Percentiles rank a stretch among this genome's conserved stretches.
These are phyloP conservation scores for Leishmania turanica DNA, from an alignment of 208 protist genomes.

Conservation along the genomic window DNA sequence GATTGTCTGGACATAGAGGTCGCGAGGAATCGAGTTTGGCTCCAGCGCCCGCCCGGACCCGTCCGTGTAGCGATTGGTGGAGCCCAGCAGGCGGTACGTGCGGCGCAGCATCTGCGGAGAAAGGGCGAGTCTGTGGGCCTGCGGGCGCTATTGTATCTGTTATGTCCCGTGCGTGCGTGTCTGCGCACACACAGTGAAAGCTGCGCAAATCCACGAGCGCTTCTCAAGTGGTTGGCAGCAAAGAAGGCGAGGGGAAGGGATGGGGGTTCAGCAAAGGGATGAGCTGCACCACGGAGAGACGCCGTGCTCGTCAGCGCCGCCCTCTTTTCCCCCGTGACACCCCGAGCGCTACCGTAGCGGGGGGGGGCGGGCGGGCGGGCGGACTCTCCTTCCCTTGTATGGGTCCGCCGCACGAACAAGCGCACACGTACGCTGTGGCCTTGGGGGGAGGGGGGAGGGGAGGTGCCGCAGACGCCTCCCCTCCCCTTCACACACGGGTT, in stretches of 20 bases:
- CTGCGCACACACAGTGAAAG: background rate
- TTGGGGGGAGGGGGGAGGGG: background rate
- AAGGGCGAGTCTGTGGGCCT: background rate
- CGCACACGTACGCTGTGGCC: background rate
- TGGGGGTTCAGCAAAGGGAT: background rate
- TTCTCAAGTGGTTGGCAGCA: conserved; percentile 12
- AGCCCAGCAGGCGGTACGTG: conserved; percentile 43
- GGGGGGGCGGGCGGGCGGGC: background rate
- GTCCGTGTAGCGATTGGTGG: conserved; percentile 91
- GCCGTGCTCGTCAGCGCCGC: background rate
- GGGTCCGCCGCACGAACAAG: background rate
- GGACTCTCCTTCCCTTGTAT: background rate
- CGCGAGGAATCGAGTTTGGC: conserved; percentile 47
- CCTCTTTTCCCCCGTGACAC: background rate
- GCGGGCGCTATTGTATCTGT: background rate
- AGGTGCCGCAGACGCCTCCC: background rate
- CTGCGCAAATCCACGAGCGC: background rate
- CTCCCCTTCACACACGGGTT: background rate
- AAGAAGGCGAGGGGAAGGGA: background rate
- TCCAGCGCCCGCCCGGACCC: conserved; percentile 78
- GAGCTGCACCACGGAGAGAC: background rate
- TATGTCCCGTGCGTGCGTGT: background rate
- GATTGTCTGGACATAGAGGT: conserved; percentile 80
- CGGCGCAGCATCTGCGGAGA: conserved; percentile 49
- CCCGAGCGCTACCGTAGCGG: background rate